phyloP scores from a whole-genome alignment of 1,139 yeast genomes.

The Candida pseudocylindracea region DNA sequence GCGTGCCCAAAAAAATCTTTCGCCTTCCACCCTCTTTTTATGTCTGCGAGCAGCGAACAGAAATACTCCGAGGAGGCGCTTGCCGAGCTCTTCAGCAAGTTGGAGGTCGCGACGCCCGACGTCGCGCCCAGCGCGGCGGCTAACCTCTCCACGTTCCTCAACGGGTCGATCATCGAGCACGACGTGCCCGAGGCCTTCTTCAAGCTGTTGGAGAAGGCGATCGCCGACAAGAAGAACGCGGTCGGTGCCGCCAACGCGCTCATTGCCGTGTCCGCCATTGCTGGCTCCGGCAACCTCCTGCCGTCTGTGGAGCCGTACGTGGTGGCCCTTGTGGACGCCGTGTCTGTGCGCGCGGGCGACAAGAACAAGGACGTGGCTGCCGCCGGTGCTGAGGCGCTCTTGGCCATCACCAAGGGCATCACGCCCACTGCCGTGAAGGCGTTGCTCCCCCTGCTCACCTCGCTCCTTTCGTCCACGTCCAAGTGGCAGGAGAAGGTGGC shows the following conservation, averaged over 20 bases:
- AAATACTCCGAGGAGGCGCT: conserved; percentile 62
- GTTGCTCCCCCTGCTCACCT: conserved; percentile 60
- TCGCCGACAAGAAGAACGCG: conserved; percentile 60
- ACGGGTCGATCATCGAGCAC: conserved; percentile 95
- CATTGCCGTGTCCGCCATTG: conserved; percentile 68
- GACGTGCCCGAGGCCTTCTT: conserved; percentile 90
- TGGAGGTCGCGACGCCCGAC: conserved; percentile 58
- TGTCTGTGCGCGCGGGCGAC: conserved; percentile 75
- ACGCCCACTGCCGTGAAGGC: conserved; percentile 91
- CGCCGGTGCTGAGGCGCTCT: conserved; percentile 49
- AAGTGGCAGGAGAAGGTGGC: conserved; percentile 99
- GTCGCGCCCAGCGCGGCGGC: conserved; percentile 74
- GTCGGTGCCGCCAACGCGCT: conserved; percentile 51
- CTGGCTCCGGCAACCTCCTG: conserved; percentile 55
- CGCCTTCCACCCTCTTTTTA: conserved; percentile 3
- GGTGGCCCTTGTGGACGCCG: conserved; percentile 48
- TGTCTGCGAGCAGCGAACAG: conserved; percentile 45
- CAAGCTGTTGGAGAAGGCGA: conserved; percentile 48
- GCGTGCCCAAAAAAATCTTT: too few relatives aligned
- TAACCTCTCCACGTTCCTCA: conserved; percentile 81
- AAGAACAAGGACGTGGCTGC: conserved; percentile 58
- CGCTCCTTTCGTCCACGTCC: conserved; percentile 48
- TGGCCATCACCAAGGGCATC: conserved; percentile 57
- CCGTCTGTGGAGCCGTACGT: conserved; percentile 93
- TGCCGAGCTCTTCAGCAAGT: conserved; percentile 81